Base-by-base conservation (phyloP, 2,329 filamentous ascomycete genomes). In the Nemania sp. region DNA sequence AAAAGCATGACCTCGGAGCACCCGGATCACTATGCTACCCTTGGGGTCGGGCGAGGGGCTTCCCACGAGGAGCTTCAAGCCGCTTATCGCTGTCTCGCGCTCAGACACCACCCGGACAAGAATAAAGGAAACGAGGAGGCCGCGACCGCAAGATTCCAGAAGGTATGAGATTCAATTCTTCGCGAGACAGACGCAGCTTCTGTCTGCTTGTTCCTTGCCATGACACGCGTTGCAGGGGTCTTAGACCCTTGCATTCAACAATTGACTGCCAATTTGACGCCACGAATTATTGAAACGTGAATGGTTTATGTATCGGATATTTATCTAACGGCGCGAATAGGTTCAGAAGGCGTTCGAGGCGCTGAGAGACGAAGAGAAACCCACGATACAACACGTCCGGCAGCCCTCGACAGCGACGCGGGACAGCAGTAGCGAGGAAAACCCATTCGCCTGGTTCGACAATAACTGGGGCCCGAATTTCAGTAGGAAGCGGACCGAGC, bases 111-210 rank as follows among this genome's bases (percentile, higher is more conserved):
- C 46, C 60, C 56, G 2, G 60, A 59, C 25, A 54, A 55, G 11
- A 59, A 62, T 29, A 52, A 29, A 43, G 60, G 51, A 6, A 62
- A 59, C 40, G 55, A 59, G 15, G 51, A 47, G 40, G 17, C 12
- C 7, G 54, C 56, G 10, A 62, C 55, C 9, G 51, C 39, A 15
- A 59, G 43, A 15, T 60, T 60, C 25, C 52, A 56, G 39, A 32
- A 60, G 47, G 58, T 60, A 5, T 45, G 25, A 29, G 3, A 29
- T 29, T 29, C 25, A 29, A 29, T 3, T 29, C 7, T 29, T 29
- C 25, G 25, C 25, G 25, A 29, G 25, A 29, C 25, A 29, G 25
- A 29, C 7, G 25, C 25, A 29, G 25, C 7, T 29, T 29, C 25
- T 29, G 3, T 29, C 7, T 29, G 4, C 25, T 7, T 29, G 25